Evolutionary conservation across 2,329 filamentous ascomycete genomes (phyloP), one percentile per base, ranked within the genome.

Genomic region (Trichoderma simmonsii): DNA sequence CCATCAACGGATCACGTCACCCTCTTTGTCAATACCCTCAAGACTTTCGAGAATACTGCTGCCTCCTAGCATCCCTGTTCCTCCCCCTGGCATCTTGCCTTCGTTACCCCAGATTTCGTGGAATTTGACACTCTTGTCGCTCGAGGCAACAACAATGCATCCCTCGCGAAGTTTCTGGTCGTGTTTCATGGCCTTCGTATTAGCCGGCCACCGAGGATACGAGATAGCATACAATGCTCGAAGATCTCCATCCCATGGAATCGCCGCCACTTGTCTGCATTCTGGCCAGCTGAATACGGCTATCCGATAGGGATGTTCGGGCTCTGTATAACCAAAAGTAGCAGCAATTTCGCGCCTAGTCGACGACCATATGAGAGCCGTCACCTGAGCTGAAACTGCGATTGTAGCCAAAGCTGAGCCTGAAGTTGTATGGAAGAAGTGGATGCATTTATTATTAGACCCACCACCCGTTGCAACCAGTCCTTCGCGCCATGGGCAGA

Each of bases 221-320:
- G 92, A 86, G 62, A 98, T 91, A n/a, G 94, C 95, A 81, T 92
- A 97, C 34, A 99, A 82, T 11, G 95, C 95, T 48, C 94, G 87
- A 79, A 93, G 89, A 73, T 93, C 90, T 39, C 91, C 89, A 64
- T 90, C 90, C 95, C 90, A 98, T 0, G 94, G 93, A 71, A 98
- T 92, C 18, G 92, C 91, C 12, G 93, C 92, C 1, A 98, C 88
- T 79, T 96, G 93, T 75, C 90, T 89, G 81, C 96, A 98, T 70
- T 93, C 92, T 0, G 96, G 96, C 96, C 96, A 98, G 60, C 92
- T 92, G 81, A 98, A 99, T 9, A 98, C 91, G 2, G 94, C 96
- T 75, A 99, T 93, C 24, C 96, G 91, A 76, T 92, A 93, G 0
- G 92, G 90, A 78, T 99, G 96, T 56, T 97, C 93, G 1, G 95